phyloP scores from a whole-genome alignment of 108 stramenopile genomes.

The Bacterosira constricta region DNA sequence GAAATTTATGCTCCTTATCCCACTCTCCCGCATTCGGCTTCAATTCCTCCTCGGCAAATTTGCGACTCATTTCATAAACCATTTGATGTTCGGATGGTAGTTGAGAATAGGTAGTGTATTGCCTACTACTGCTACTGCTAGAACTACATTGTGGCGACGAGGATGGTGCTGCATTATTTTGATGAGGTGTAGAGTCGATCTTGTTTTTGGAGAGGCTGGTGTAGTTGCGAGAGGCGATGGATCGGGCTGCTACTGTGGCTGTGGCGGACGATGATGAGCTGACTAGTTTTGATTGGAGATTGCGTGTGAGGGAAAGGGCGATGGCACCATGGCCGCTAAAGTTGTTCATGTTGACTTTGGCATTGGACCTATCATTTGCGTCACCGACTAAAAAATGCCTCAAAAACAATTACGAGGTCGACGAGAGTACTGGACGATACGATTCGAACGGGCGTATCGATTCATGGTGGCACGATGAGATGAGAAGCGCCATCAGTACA shows the following conservation, averaged over 20 bases:
- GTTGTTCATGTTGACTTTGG: too few species aligned
- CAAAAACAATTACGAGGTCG: too few species aligned
- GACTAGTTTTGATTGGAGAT: constrained; percentile 1
- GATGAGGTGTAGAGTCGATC: too few species aligned
- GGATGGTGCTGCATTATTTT: too few species aligned
- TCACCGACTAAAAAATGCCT: too few species aligned
- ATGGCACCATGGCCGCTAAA: too few species aligned
- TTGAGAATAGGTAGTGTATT: constrained; percentile 70
- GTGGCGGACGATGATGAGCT: background rate
- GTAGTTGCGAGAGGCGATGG: background rate
- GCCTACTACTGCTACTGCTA: background rate
- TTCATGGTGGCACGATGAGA: too few species aligned
- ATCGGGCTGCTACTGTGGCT: background rate
- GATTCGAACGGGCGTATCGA: too few species aligned
- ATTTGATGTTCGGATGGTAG: constrained; percentile 93
- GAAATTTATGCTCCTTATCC: constrained; percentile 87
- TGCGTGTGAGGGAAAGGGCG: constrained; percentile 18
- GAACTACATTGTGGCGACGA: too few species aligned
- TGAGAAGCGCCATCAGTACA: too few species aligned
- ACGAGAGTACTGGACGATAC: too few species aligned
- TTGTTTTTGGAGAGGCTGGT: background rate
- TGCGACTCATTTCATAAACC: constrained; percentile 95
- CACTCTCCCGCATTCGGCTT: constrained; percentile 89
- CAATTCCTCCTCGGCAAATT: constrained; percentile 95
- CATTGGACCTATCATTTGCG: too few species aligned